A percentile compares a stretch with the other conserved stretches of the same genome.
Evolutionary conservation across 306 rosid species (phyloP).

Genomic region (Quercus wislizeni): DNA sequence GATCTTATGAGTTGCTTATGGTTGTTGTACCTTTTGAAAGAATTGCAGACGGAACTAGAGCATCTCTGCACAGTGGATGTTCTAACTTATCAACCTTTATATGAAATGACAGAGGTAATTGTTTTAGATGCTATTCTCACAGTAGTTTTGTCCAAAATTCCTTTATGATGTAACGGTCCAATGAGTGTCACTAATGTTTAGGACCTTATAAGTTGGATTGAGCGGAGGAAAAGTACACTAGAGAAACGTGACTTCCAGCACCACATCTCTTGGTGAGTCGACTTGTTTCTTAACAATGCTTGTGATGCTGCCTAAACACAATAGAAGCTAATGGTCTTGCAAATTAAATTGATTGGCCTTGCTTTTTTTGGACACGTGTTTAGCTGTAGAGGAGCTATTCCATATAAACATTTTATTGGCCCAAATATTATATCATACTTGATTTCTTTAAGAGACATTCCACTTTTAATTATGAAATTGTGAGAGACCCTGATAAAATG

Average conservation of each 20-base stretch:
- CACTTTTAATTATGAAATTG: neutral
- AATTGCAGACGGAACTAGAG: conserved; percentile 72
- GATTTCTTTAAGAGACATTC: neutral
- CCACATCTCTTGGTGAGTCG: conserved; percentile 72
- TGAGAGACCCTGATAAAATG: too few species aligned
- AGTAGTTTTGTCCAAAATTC: conserved; percentile 13
- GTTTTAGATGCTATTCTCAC: conserved; percentile 10
- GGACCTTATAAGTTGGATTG: conserved; percentile 93
- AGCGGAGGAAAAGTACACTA: conserved; percentile 51
- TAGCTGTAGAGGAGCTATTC: neutral
- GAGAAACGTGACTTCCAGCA: conserved; percentile 88
- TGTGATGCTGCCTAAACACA: neutral
- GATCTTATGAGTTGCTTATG: conserved; percentile 24
- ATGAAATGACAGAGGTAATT: conserved; percentile 84
- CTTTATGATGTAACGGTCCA: conserved; percentile 14
- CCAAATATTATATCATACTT: neutral
- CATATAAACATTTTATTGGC: neutral
- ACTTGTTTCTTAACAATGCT: neutral
- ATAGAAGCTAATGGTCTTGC: conserved; percentile 2
- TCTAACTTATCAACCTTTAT: conserved; percentile 70
- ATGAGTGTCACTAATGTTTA: conserved; percentile 27
- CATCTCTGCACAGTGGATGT: conserved; percentile 55
- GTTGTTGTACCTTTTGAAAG: conserved; percentile 44
- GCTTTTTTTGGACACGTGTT: neutral
- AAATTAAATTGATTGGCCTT: neutral